Base-by-base conservation (phyloP, 1,284 basidiomycete genomes). In the Ceratobasidium sp. region DNA sequence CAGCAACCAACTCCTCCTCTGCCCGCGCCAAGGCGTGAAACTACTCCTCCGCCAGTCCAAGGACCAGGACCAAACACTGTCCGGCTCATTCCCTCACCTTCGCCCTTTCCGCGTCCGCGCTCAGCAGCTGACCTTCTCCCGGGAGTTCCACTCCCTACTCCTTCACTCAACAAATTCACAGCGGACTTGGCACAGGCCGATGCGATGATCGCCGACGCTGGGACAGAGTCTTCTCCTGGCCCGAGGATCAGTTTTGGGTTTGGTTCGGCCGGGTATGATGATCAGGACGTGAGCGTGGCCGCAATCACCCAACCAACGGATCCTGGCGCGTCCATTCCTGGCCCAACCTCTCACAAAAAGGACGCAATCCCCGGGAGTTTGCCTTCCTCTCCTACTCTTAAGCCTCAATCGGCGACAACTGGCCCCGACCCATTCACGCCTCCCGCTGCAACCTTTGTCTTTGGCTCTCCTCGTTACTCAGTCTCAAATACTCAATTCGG, bases 391-490 rank as follows among this genome's bases (percentile, higher is more conserved):
- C 37, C 24, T 34, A 48, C 75, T 37, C 54, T 75, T 39, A 59
- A 64, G 61, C 51, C 74, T 46, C 64, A 46, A 13, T 24, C 63
- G 37, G 65, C 51, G n/a, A 13, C 34, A 9, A 46, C 56, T 4
- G 69, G n/a, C 49, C 41, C 74, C 56, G 71, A 64, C 77, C 78
- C 41, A 68, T 76, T 66, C 76, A 58, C 63, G 78, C 80, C 76
- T 72, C 79, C 79, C 79, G 84, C 78, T 74, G 77, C 81, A 22
- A 86, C 89, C 0, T 93, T 93, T 82, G 79, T 92, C 24, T 93
- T 92, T 78, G 91, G 91, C 34, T 92, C 91, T 0, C 89, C 89
- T 11, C 85, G 86, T 74, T 84, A 90, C 77, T 84, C 83, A 63
- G 84, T 87, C 49, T 88, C 88, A 46, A 89, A 91, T 78, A 81